These are phyloP conservation scores for Quercus phellos DNA, from an alignment of 331 rosid species.

Conservation along the genomic window DNA sequence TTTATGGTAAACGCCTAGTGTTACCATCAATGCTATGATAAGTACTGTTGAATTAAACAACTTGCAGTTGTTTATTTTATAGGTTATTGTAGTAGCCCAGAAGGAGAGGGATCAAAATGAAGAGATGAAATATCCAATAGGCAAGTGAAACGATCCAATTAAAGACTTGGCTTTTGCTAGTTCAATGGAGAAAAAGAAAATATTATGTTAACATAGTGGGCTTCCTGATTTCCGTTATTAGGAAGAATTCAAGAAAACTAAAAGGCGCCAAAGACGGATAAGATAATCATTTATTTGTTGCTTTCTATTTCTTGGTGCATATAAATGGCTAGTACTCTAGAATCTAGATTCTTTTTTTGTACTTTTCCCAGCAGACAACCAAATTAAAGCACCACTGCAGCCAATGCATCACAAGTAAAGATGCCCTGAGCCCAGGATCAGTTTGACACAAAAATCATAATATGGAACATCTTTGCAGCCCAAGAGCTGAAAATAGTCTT, in stretches of 20 bases:
- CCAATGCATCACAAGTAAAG: background rate
- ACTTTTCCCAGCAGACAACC: background rate
- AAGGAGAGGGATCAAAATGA: background rate
- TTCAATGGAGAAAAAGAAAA: background rate
- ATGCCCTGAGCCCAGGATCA: background rate
- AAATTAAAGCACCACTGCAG: background rate
- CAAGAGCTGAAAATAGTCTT: constrained; percentile 51
- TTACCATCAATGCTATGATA: background rate
- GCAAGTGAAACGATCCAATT: background rate
- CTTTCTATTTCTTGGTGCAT: background rate
- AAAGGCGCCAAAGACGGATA: background rate
- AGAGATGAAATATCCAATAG: background rate
- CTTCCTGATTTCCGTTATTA: background rate
- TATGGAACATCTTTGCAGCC: constrained; percentile 38
- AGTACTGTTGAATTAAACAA: background rate
- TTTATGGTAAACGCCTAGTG: background rate
- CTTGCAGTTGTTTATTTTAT: background rate
- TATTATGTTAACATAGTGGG: no score
- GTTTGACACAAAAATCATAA: constrained; percentile 15
- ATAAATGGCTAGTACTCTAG: background rate
- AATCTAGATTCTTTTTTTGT: background rate
- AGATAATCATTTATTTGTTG: background rate
- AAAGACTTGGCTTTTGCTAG: background rate
- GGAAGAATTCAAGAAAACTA: background rate
- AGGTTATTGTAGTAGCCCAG: background rate